A percentile compares a stretch with the other conserved stretches of the same genome.
Evolutionary conservation across 441 rosid species (phyloP).

Genomic region (Geranium incanum): DNA sequence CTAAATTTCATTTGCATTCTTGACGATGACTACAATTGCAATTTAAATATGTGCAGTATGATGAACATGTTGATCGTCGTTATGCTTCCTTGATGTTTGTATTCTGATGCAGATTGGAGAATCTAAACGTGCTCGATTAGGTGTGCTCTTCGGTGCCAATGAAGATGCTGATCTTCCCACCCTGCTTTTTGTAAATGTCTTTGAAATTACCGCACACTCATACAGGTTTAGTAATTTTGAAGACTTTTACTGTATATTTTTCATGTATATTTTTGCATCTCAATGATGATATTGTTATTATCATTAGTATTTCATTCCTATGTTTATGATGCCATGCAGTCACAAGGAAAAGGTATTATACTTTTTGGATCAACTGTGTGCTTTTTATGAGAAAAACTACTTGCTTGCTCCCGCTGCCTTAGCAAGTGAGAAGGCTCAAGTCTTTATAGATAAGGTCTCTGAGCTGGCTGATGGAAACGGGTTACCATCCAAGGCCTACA

Average conservation of each 20-base stretch:
- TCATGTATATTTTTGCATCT: neutral
- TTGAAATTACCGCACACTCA: slow-evolving; percentile 56
- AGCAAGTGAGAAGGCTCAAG: slow-evolving; percentile 41
- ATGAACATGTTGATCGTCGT: slow-evolving; percentile 13
- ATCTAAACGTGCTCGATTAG: slow-evolving; percentile 72
- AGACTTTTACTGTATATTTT: slow-evolving; percentile 6
- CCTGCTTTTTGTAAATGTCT: slow-evolving; percentile 58
- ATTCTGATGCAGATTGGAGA: slow-evolving; percentile 58
- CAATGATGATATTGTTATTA: neutral
- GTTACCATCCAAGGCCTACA: slow-evolving; percentile 51
- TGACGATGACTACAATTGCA: slow-evolving; percentile 8
- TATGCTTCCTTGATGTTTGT: slow-evolving; percentile 24
- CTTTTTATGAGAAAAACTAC: slow-evolving; percentile 61
- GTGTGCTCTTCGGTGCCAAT: slow-evolving; percentile 64
- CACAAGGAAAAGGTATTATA: slow-evolving; percentile 60
- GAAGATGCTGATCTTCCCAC: slow-evolving; percentile 42
- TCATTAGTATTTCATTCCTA: slow-evolving; percentile 17
- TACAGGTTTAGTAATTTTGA: slow-evolving; percentile 53
- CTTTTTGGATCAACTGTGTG: slow-evolving; percentile 73
- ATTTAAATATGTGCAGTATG: neutral
- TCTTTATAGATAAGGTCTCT: slow-evolving; percentile 50
- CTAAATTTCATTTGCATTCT: slow-evolving; percentile 9
- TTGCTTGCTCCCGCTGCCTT: slow-evolving; percentile 47
- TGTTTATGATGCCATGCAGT: slow-evolving; percentile 43
- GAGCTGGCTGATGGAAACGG: slow-evolving; percentile 74